Evolutionary conservation across 139 green algal species (phyloP).

Genomic region (Ettlia oleoabundans): DNA sequence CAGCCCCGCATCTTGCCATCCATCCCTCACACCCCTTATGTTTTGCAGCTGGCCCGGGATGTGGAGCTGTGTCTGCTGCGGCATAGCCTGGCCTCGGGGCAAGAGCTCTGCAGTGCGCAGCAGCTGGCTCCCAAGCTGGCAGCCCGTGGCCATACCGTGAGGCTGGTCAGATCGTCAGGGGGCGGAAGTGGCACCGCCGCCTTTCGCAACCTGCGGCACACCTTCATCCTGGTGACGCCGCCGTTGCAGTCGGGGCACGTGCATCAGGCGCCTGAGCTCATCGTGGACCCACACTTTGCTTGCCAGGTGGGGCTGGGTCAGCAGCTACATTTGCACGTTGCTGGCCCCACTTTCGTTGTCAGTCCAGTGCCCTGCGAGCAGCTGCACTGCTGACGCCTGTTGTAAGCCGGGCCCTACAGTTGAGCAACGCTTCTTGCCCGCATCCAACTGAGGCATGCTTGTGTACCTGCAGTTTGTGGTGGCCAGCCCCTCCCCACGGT

Average conservation of each 20-base stretch:
- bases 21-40: neutral
- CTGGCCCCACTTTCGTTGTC: too few relatives aligned
- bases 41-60: neutral
- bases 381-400: too few relatives aligned
- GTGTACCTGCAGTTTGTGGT: slow-evolving; percentile 17
- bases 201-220: slow-evolving; percentile 19
- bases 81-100: neutral
- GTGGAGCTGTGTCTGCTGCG: slow-evolving; percentile 19
- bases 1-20: too few relatives aligned
- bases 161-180: neutral
- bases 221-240: neutral
- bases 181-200: neutral
- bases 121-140: slow-evolving; percentile 7
- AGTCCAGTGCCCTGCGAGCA: too few relatives aligned
- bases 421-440: too few relatives aligned
- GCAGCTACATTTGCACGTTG: too few relatives aligned
- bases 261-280: too few relatives aligned
- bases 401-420: too few relatives aligned
- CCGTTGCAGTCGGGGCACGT: neutral
- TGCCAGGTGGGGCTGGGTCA: slow-evolving; percentile 24
- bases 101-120: neutral
- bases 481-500: slow-evolving; percentile 1
- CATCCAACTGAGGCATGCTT: too few relatives aligned
- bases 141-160: neutral
- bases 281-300: slow-evolving; percentile 2